A percentile compares a stretch with the other conserved stretches of the same genome.
Evolutionary conservation across 345 rosid species (phyloP).

Genomic region (Nasturtium officinale): DNA sequence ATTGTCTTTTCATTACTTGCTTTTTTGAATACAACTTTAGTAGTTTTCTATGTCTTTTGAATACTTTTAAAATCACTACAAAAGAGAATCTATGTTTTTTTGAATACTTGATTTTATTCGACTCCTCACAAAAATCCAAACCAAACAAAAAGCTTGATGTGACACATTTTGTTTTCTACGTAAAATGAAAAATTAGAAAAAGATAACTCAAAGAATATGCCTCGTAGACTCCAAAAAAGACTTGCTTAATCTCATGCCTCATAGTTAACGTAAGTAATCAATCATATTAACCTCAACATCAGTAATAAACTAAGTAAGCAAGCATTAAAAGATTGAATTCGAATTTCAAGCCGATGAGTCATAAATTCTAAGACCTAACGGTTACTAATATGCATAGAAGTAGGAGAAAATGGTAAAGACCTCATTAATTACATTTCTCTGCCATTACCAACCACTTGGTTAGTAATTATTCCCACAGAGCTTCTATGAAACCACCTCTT

Average conservation of each 20-base stretch:
- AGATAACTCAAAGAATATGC: conserved; percentile 23
- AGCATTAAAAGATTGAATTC: not conserved
- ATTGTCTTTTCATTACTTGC: not conserved
- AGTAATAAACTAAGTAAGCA: not conserved
- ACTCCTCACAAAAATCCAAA: conserved; percentile 27
- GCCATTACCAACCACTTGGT: conserved; percentile 41
- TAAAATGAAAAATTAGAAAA: conserved; percentile 7
- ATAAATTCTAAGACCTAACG: conserved; percentile 38
- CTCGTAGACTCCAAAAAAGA: conserved; percentile 22
- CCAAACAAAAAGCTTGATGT: conserved; percentile 35
- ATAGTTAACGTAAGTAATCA: not conserved
- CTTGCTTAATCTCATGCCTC: not conserved
- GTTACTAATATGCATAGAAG: conserved; percentile 28
- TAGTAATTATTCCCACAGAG: conserved; percentile 39
- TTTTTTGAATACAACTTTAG: not conserved
- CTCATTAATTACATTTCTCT: conserved; percentile 40
- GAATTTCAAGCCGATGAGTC: conserved; percentile 17
- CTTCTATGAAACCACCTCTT: conserved; percentile 37
- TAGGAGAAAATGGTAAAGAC: conserved; percentile 20
- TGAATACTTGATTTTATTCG: conserved; percentile 13
- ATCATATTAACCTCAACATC: too few species aligned
- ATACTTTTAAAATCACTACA: not conserved
- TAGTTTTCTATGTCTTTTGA: not conserved
- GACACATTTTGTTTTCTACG: conserved; percentile 39
- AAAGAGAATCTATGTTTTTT: not conserved